Evolutionary conservation across 805 yeast genomes (phyloP), one percentile per base, ranked within the genome.

Genomic region (Tetrapisispora nanseiensis): DNA sequence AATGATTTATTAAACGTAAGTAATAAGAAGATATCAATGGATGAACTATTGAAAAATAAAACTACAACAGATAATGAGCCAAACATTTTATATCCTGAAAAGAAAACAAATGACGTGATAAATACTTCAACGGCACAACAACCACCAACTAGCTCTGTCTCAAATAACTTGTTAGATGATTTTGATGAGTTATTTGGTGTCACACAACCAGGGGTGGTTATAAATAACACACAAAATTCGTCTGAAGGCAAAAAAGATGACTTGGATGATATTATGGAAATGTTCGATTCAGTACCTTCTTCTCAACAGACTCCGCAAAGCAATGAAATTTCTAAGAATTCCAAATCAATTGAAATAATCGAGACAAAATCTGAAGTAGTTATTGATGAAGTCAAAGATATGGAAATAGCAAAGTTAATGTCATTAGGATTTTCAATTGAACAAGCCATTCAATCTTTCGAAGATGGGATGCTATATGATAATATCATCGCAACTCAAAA

Each of bases 361-460:
- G 19, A 33, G 13, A 2, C 10, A 10, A 16, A 33, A 21, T n/a
- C 20, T 3, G 37, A 21, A 9, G 41, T 29, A 18, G 40, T 56
- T 5, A 57, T 57, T 3, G 64, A 61, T 42, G 64, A 61, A 39
- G 57, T 58, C 2, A 55, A 47, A 39, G 65, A 61, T 44, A 57
- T 59, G 63, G 64, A 61, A 42, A 51, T 61, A 10, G 64, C 65
- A 2, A 51, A 47, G 39, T 39, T 61, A 36, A 61, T 61, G 65
- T 61, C 65, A 0, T 44, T 61, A 34, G 62, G 56, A 3, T 35
- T 52, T 5, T 37, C 54, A 3, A 46, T 56, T 12, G 53, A 53
- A 3, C 41, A 49, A 37, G 59, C 65, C 12, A 33, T 30, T 6
- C n/a, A 39, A 2, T 47, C 42, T 27, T 56, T 55, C 33, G 56